phyloP scores from a whole-genome alignment of 2,329 filamentous ascomycete genomes.

The Fusarium avenaceum region DNA sequence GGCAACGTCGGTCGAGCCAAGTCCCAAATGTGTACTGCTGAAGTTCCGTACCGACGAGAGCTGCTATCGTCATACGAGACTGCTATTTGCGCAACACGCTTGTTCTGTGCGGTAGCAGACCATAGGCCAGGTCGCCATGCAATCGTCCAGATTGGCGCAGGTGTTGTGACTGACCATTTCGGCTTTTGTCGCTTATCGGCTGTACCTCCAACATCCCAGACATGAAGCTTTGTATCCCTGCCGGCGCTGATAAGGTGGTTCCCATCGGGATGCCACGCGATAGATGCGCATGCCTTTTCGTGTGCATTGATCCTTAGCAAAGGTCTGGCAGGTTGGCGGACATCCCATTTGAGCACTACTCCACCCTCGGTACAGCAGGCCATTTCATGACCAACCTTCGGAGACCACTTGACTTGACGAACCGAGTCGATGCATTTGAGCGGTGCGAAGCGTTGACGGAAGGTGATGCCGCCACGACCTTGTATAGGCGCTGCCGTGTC shows the following conservation, averaged over 20 bases:
- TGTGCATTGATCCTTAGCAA: slow-evolving; percentile 72
- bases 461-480: slow-evolving; percentile 65
- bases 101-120: slow-evolving; percentile 73
- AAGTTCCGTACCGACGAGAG: slow-evolving; percentile 67
- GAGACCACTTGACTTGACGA: slow-evolving; percentile 75
- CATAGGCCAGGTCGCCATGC: slow-evolving; percentile 75
- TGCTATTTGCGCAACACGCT: slow-evolving; percentile 72
- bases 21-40: slow-evolving; percentile 75
- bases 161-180: slow-evolving; percentile 71
- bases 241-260: slow-evolving; percentile 75
- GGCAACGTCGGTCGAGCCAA: slow-evolving; percentile 76
- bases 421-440: slow-evolving; percentile 61
- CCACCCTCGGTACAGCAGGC: slow-evolving; percentile 75
- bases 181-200: slow-evolving; percentile 75
- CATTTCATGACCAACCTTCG: slow-evolving; percentile 71
- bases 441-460: slow-evolving; percentile 61
- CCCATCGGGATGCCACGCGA: slow-evolving; percentile 77
- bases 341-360: slow-evolving; percentile 74
- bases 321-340: slow-evolving; percentile 66
- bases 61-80: slow-evolving; percentile 72
- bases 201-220: slow-evolving; percentile 73
- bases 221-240: slow-evolving; percentile 71
- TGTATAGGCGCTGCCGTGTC: slow-evolving; percentile 66
- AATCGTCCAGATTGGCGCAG: slow-evolving; percentile 70
- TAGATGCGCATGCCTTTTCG: slow-evolving; percentile 69